A percentile compares a stretch with the other conserved stretches of the same genome.
phyloP scores from a whole-genome alignment of 192 early-diverging fungal species.

The Entophlyctis luteolus region DNA sequence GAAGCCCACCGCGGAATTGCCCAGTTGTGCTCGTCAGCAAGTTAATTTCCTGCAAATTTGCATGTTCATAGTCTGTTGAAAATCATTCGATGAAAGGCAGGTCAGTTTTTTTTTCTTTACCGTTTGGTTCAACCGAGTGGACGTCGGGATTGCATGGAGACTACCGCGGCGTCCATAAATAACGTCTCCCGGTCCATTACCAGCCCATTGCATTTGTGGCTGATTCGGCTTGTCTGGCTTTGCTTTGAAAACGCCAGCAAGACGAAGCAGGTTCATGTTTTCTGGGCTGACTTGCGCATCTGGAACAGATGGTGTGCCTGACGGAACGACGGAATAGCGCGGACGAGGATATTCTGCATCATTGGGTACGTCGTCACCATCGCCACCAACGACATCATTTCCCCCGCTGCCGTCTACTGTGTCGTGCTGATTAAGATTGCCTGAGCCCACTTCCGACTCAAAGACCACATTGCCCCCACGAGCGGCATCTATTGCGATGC shows the following conservation, averaged over 20 bases:
- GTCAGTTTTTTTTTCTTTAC: neutral
- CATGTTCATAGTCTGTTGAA: neutral
- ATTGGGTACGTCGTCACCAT: too few relatives aligned
- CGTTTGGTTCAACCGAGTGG: neutral
- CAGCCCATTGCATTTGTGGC: neutral
- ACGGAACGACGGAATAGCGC: too few relatives aligned
- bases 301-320: too few relatives aligned
- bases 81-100: neutral
- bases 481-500: too few relatives aligned
- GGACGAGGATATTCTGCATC: too few relatives aligned
- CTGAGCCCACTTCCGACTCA: too few relatives aligned
- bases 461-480: too few relatives aligned
- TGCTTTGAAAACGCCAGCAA: too few relatives aligned
- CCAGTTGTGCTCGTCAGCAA: slow-evolving; percentile 23
- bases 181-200: slow-evolving; percentile 6
- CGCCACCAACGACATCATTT: too few relatives aligned
- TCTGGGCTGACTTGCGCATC: too few relatives aligned
- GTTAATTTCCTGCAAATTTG: slow-evolving; percentile 2
- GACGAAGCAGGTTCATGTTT: neutral
- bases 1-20: slow-evolving; percentile 18
- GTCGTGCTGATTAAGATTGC: too few relatives aligned
- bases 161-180: slow-evolving; percentile 8
- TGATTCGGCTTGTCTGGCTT: neutral
- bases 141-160: slow-evolving; percentile 10
- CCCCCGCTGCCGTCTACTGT: too few relatives aligned